These are phyloP conservation scores for Saitozyma sp. DNA, from an alignment of 768 basidiomycete species.

Conservation along the genomic window DNA sequence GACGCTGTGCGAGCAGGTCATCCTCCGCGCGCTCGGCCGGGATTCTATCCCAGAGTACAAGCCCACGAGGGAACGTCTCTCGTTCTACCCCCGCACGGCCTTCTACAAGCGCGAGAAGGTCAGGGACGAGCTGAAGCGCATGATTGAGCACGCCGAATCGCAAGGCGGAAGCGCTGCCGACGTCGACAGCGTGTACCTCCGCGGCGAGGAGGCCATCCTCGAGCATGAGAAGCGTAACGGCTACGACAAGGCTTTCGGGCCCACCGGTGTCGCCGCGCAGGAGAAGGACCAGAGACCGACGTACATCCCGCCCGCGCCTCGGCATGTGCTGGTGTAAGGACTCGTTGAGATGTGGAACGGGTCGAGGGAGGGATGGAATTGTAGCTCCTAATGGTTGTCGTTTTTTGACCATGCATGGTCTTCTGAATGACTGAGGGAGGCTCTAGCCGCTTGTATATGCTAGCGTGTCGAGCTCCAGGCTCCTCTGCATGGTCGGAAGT, in stretches of 20 bases:
- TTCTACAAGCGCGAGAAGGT: conserved; percentile 27
- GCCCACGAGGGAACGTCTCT: conserved; percentile 18
- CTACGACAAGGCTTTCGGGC: conserved; percentile 17
- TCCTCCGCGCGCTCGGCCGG: conserved; percentile 28
- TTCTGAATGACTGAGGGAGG: no score
- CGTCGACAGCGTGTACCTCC: conserved; percentile 31
- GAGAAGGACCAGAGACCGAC: background rate
- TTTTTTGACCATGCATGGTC: no score
- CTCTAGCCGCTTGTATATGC: no score
- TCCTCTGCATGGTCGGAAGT: no score
- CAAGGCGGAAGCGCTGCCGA: conserved; percentile 16
- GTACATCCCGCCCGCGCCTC: background rate
- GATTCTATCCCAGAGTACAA: conserved; percentile 18
- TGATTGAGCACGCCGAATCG: conserved; percentile 25
- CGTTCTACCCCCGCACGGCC: conserved; percentile 31
- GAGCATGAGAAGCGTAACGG: conserved; percentile 27
- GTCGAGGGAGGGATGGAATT: no score
- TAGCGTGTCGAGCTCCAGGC: no score
- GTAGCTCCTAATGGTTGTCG: no score
- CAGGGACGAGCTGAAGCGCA: conserved; percentile 23
- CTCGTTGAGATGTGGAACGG: no score
- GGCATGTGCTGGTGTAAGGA: background rate
- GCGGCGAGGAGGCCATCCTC: conserved; percentile 17
- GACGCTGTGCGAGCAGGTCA: conserved; percentile 35
- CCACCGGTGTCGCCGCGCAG: conserved; percentile 10